Evolutionary conservation across 768 basidiomycete species (phyloP).

Genomic region (Pleurotus ostreatus): DNA sequence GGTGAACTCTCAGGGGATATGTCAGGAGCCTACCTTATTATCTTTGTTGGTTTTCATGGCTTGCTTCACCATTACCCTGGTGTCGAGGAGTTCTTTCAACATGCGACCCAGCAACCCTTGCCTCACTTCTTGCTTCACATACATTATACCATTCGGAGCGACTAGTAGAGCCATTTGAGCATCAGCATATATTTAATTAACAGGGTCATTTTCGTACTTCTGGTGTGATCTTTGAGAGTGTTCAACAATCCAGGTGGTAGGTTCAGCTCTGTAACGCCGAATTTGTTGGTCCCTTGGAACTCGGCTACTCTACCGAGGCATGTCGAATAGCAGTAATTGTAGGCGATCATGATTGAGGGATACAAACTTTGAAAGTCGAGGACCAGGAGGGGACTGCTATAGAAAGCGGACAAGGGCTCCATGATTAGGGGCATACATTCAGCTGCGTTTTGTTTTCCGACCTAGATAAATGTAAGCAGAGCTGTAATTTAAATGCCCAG

Average conservation of each 20-base stretch:
- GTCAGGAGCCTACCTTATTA: conserved; percentile 60
- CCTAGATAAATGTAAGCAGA: conserved; percentile 44
- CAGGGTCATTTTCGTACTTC: conserved; percentile 40
- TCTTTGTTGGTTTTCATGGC: conserved; percentile 81
- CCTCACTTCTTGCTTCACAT: conserved; percentile 80
- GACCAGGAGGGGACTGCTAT: conserved; percentile 87
- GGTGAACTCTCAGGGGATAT: not conserved
- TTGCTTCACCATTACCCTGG: conserved; percentile 96
- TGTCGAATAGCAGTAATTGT: conserved; percentile 97
- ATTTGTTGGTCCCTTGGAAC: conserved; percentile 86
- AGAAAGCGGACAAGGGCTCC: conserved; percentile 92
- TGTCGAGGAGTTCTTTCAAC: conserved; percentile 89
- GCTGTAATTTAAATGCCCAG: not conserved
- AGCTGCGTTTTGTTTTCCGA: conserved; percentile 93
- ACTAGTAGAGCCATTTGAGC: conserved; percentile 41
- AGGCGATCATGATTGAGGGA: conserved; percentile 97
- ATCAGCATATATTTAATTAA: not conserved
- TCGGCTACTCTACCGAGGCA: conserved; percentile 85
- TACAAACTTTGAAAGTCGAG: conserved; percentile 97
- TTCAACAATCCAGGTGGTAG: conserved; percentile 65
- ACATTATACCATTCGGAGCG: conserved; percentile 93
- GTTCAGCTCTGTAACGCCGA: conserved; percentile 77
- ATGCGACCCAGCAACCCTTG: conserved; percentile 86
- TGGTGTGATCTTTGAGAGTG: conserved; percentile 71
- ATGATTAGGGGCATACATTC: conserved; percentile 95